Conservation (phyloP, 768 basidiomycete genomes). For the Podaxis sp. region DNA sequence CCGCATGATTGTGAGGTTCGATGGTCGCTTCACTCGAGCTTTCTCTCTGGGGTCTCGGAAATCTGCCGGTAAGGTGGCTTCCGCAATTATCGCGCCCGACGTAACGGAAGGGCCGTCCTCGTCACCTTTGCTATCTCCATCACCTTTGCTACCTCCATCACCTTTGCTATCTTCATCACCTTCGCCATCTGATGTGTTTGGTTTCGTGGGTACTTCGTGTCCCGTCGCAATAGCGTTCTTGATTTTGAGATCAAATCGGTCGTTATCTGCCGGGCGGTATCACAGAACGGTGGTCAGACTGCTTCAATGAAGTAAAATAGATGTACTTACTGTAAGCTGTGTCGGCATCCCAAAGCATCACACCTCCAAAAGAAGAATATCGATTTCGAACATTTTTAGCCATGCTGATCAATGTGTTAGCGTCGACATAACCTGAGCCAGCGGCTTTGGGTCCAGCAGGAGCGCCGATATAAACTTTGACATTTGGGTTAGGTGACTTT, state of each 20-base stretch:
- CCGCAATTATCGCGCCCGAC: constrained; percentile 11
- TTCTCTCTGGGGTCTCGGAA: constrained; percentile 32
- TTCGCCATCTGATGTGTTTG: not conserved
- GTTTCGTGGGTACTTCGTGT: constrained; percentile 16
- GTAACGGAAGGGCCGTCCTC: not conserved
- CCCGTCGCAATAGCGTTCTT: constrained; percentile 50
- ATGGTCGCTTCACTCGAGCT: constrained; percentile 33
- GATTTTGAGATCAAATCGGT: constrained; percentile 56
- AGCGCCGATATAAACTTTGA: constrained; percentile 63
- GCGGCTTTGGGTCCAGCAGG: constrained; percentile 53
- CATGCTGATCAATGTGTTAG: constrained; percentile 40
- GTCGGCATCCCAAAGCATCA: constrained; percentile 49
- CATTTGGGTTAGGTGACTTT: constrained; percentile 52
- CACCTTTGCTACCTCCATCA: not conserved
- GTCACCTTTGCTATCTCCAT: not conserved
- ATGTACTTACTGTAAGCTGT: constrained; percentile 39
- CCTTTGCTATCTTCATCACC: not conserved
- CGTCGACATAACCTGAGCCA: constrained; percentile 51
- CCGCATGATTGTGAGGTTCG: constrained; percentile 18
- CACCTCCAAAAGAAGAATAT: constrained; percentile 61
- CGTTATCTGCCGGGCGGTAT: constrained; percentile 45
- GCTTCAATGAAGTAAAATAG: not conserved
- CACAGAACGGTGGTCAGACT: not conserved
- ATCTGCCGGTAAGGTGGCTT: constrained; percentile 18
- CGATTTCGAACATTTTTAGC: constrained; percentile 44